Conservation (phyloP, 2,329 filamentous ascomycete genomes). For the Fusarium papillatum region DNA sequence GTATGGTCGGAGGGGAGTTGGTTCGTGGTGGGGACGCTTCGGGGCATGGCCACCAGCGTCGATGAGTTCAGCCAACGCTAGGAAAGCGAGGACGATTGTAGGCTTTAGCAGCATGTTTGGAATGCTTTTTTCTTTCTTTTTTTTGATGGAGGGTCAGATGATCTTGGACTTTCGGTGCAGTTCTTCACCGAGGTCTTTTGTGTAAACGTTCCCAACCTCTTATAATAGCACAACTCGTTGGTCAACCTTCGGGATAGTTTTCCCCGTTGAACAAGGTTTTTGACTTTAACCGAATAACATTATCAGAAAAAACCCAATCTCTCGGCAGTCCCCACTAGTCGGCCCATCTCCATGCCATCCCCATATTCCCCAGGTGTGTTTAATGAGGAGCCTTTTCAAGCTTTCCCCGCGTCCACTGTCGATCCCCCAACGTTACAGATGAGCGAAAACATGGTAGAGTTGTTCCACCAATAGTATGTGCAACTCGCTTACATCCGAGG, state of each 20-base stretch:
- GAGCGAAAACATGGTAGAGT: neutral
- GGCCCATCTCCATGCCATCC: conserved; percentile 5
- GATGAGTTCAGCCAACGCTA: neutral
- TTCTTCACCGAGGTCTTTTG: neutral
- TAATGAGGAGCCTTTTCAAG: neutral
- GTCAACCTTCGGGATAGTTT: neutral
- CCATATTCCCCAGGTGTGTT: neutral
- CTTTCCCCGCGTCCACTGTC: conserved; percentile 7
- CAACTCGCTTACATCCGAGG: neutral
- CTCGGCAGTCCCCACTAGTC: conserved; percentile 2
- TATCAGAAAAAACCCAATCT: neutral
- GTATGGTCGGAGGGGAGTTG: conserved; percentile 9
- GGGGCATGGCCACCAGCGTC: neutral
- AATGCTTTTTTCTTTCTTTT: neutral
- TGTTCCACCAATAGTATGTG: neutral
- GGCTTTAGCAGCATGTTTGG: neutral
- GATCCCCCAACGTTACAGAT: neutral
- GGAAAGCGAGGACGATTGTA: neutral
- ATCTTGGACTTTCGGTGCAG: neutral
- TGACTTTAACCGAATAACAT: neutral
- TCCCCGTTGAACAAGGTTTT: neutral
- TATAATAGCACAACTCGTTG: neutral
- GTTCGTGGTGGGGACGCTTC: conserved; percentile 7
- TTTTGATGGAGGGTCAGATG: neutral
- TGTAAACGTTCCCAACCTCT: neutral